These are phyloP conservation scores for Agapanthus africanus DNA, from an alignment of 106 monocot genomes.

Conservation along the genomic window DNA sequence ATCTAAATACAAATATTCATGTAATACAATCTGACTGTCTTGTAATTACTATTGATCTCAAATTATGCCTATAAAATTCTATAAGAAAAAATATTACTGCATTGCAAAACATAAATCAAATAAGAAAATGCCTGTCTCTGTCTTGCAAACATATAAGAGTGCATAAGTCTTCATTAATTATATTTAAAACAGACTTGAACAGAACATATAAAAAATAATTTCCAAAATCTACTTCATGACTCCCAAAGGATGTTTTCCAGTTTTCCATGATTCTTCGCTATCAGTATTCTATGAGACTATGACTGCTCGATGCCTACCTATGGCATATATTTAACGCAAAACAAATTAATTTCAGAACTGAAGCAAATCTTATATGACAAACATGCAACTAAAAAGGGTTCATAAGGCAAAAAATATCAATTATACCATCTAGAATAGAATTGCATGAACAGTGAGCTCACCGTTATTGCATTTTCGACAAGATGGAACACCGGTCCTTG, in stretches of 20 bases:
- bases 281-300: no score
- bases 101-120: no score
- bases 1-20: no score
- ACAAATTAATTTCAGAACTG: background rate
- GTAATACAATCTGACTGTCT: background rate
- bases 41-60: background rate
- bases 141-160: background rate
- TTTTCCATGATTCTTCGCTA: no score
- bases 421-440: background rate
- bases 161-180: background rate
- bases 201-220: background rate
- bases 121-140: no score
- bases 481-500: conserved; percentile 98
- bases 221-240: background rate
- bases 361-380: background rate
- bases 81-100: background rate
- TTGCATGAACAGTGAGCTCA: conserved; percentile 34
- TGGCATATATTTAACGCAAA: background rate
- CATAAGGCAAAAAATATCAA: background rate
- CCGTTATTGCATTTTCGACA: conserved; percentile 98
- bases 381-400: background rate
- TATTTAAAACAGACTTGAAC: background rate
- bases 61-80: background rate
- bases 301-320: background rate
- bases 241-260: background rate